These are phyloP conservation scores for Salix purpurea DNA, from an alignment of 345 rosid species.

Conservation along the genomic window DNA sequence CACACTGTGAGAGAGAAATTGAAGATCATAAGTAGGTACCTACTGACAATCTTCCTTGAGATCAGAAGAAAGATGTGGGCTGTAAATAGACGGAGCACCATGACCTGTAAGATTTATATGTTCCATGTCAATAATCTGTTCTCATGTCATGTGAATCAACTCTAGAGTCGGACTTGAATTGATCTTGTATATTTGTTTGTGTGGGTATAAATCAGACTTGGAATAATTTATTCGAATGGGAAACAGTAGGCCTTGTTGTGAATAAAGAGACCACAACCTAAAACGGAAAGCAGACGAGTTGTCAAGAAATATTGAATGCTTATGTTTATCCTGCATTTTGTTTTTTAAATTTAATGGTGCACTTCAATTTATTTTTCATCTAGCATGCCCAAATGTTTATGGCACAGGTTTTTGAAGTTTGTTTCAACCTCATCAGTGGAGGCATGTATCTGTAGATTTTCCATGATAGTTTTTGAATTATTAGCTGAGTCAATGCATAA, in stretches of 20 bases:
- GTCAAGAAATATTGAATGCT: not conserved
- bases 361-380: not conserved
- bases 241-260: not conserved
- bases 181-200: not conserved
- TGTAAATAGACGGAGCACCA: not conserved
- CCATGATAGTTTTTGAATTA: not conserved
- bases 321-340: not conserved
- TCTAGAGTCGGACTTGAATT: not conserved
- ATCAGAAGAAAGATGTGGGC: not conserved
- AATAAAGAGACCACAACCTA: not conserved
- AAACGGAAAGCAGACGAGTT: not conserved
- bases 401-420: not conserved
- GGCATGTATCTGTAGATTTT: not conserved
- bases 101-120: not conserved
- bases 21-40: too few species aligned
- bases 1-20: too few species aligned
- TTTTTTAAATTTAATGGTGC: not conserved
- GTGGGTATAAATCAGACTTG: not conserved
- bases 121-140: not conserved
- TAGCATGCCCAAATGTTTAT: not conserved
- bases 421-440: not conserved
- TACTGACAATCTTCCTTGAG: too few species aligned
- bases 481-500: too few species aligned
- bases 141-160: not conserved
- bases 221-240: not conserved